These are phyloP conservation scores for Buddleja alternifolia DNA, from an alignment of 257 asterid species.

Conservation along the genomic window DNA sequence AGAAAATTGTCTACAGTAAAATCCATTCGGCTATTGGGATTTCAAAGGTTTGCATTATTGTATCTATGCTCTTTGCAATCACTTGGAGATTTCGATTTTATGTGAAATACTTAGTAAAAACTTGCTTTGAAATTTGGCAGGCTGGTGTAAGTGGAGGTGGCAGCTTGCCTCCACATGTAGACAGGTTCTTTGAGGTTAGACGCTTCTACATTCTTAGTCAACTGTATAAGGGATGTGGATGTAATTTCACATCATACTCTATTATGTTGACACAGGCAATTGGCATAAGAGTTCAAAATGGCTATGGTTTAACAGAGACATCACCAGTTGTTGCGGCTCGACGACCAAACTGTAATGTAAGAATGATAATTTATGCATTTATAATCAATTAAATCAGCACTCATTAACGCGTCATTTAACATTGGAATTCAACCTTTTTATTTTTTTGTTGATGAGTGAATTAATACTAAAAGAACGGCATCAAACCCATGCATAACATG, in stretches of 20 bases:
- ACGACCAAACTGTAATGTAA: constrained; percentile 65
- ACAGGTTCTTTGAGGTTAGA: constrained; percentile 83
- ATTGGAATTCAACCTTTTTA: neutral
- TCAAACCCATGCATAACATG: neutral
- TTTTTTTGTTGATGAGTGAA: constrained; percentile 9
- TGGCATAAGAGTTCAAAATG: constrained; percentile 79
- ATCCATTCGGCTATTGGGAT: constrained; percentile 75
- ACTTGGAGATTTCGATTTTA: neutral
- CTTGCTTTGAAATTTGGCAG: constrained; percentile 42
- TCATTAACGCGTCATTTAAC: neutral
- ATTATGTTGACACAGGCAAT: constrained; percentile 64
- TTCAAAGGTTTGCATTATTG: constrained; percentile 62
- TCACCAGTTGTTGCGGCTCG: constrained; percentile 95
- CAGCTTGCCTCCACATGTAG: constrained; percentile 82
- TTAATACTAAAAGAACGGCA: neutral
- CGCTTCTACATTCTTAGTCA: constrained; percentile 28
- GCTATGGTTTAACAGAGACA: constrained; percentile 93
- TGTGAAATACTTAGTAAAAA: neutral
- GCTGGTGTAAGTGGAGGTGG: constrained; percentile 96
- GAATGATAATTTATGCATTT: constrained; percentile 26
- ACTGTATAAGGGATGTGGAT: constrained; percentile 9
- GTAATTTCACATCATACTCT: neutral
- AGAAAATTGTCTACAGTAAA: constrained; percentile 73
- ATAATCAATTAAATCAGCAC: neutral
- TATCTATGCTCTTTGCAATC: constrained; percentile 1